phyloP scores from a whole-genome alignment of 805 yeast species.

The Wickerhamomyces queroliae region DNA sequence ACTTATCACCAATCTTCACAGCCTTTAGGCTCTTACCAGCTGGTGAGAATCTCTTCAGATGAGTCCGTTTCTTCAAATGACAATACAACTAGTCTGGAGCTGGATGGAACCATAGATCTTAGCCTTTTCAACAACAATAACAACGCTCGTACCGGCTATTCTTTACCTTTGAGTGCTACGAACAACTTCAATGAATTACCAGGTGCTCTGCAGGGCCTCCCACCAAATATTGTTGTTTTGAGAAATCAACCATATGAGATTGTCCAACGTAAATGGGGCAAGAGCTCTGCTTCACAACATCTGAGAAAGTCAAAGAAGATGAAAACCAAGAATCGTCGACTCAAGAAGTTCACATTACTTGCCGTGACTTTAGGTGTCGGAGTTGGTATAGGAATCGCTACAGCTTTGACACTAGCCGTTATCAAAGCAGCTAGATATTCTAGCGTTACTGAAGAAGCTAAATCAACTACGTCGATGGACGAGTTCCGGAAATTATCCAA shows the following conservation, averaged over 20 bases:
- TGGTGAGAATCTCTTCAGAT: background rate
- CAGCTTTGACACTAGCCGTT: slow-evolving; percentile 12
- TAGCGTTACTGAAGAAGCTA: too few relatives aligned
- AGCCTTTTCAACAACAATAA: background rate
- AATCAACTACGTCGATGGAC: background rate
- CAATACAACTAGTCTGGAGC: background rate
- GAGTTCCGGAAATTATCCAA: background rate
- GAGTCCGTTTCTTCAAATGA: background rate
- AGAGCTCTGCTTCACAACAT: background rate
- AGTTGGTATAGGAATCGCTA: slow-evolving; percentile 19
- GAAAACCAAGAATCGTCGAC: slow-evolving; percentile 4
- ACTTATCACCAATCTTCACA: too few relatives aligned
- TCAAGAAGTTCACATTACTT: slow-evolving; percentile 7
- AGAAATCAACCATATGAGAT: background rate
- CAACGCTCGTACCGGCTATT: too few relatives aligned
- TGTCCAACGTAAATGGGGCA: background rate
- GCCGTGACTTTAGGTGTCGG: slow-evolving; percentile 17
- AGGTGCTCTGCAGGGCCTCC: background rate
- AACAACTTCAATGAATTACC: too few relatives aligned
- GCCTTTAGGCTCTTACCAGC: background rate
- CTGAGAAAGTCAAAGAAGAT: slow-evolving; percentile 11
- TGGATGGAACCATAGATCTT: background rate
- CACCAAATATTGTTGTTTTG: background rate
- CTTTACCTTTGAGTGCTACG: too few relatives aligned
- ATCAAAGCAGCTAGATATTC: background rate